Conservation (phyloP, 257 asterid genomes). For the Haberlea rhodopensis region DNA sequence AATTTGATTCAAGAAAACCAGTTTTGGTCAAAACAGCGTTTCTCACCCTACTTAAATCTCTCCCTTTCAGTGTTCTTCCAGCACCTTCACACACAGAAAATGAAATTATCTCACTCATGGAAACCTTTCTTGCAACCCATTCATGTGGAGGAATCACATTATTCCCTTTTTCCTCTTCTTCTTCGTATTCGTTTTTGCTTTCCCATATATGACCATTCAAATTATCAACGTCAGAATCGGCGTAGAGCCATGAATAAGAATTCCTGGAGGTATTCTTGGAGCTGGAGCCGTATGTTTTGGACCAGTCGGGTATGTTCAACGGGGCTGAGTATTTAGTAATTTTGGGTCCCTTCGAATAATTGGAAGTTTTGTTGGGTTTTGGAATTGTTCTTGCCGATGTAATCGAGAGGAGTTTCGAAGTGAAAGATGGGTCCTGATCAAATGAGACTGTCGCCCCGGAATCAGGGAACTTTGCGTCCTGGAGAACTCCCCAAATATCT, state of each 20-base stretch:
- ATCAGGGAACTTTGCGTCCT: conserved; percentile 8
- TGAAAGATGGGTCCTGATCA: neutral
- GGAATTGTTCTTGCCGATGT: conserved; percentile 38
- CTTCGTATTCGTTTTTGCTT: conserved; percentile 36
- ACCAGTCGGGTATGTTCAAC: conserved; percentile 55
- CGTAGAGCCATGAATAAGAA: conserved; percentile 2
- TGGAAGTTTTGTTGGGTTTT: conserved; percentile 21
- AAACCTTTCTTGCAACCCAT: conserved; percentile 29
- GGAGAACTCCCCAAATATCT: conserved; percentile 44
- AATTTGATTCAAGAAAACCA: conserved; percentile 60
- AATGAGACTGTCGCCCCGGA: conserved; percentile 10
- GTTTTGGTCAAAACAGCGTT: conserved; percentile 58
- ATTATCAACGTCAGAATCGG: neutral
- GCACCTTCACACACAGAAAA: conserved; percentile 67
- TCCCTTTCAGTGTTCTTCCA: conserved; percentile 71
- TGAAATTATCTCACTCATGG: conserved; percentile 37
- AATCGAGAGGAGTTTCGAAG: conserved; percentile 28
- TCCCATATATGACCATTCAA: conserved; percentile 24
- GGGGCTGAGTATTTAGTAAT: conserved; percentile 46
- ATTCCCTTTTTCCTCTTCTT: conserved; percentile 10
- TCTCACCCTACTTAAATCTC: conserved; percentile 61
- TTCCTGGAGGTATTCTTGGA: neutral
- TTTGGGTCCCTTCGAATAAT: conserved; percentile 11
- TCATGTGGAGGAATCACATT: conserved; percentile 61
- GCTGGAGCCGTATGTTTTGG: conserved; percentile 41